A percentile compares a stretch with the other conserved stretches of the same genome.
These are phyloP conservation scores for Monilinia fructicola DNA, from an alignment of 2,329 filamentous ascomycete genomes.

Conservation along the genomic window DNA sequence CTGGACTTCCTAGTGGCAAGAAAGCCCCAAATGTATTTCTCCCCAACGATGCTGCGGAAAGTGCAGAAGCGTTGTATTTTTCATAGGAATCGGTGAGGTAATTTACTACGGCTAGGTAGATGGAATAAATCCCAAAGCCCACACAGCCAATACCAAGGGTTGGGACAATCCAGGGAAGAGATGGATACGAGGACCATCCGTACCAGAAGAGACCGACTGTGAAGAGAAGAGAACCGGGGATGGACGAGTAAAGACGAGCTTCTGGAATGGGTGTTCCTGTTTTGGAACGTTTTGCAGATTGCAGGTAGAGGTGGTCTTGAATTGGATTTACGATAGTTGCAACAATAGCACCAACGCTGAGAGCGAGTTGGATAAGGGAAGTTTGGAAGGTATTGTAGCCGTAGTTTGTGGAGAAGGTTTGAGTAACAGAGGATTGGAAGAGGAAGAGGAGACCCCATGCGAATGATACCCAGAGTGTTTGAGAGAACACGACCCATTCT, in stretches of 20 bases:
- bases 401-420: constrained; percentile 63
- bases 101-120: constrained; percentile 11
- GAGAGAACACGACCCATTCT: constrained; percentile 61
- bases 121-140: constrained; percentile 10
- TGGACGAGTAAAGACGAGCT: constrained; percentile 75
- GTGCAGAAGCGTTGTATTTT: constrained; percentile 15
- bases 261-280: constrained; percentile 53
- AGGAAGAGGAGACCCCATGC: constrained; percentile 25
- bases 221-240: constrained; percentile 68
- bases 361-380: constrained; percentile 23
- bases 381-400: constrained; percentile 57
- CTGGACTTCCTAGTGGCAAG: constrained; percentile 14
- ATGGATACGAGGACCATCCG: constrained; percentile 48
- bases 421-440: constrained; percentile 47
- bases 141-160: constrained; percentile 5
- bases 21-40: constrained; percentile 10
- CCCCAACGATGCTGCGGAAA: constrained; percentile 1
- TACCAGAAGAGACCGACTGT: constrained; percentile 74
- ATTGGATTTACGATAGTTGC: constrained; percentile 24
- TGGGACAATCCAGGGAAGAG: constrained; percentile 14
- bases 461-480: constrained; percentile 58
- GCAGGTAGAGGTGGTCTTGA: constrained; percentile 21
- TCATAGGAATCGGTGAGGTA: constrained; percentile 19
- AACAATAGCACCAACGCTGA: constrained; percentile 23
- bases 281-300: constrained; percentile 19